phyloP scores from a whole-genome alignment of 2,329 filamentous ascomycete genomes.

The Talaromyces sp. region DNA sequence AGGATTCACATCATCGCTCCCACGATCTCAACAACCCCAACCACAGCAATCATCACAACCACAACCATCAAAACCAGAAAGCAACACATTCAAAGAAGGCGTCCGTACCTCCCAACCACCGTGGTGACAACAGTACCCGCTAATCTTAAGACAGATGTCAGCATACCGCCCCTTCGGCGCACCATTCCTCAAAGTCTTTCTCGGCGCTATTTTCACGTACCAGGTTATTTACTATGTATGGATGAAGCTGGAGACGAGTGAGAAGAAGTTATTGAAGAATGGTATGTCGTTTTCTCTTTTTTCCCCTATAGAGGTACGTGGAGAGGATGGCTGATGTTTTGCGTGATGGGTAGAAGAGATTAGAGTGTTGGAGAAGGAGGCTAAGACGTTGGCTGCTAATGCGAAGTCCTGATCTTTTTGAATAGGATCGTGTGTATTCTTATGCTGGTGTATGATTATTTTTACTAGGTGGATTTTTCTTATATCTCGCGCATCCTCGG shows the following conservation, averaged over 20 bases:
- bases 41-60: constrained; percentile 9
- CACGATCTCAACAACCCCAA: constrained; percentile 10
- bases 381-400: constrained; percentile 33
- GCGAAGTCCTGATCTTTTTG: constrained; percentile 9
- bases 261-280: constrained; percentile 44
- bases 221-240: constrained; percentile 51
- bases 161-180: constrained; percentile 42
- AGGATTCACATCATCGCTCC: constrained; percentile 13
- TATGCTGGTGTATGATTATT: constrained; percentile 8
- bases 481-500: not conserved
- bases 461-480: not conserved
- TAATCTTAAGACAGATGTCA: constrained; percentile 32
- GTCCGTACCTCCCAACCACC: constrained; percentile 24
- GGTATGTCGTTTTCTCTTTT: constrained; percentile 30
- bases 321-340: constrained; percentile 12
- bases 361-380: constrained; percentile 36
- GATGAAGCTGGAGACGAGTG: constrained; percentile 50
- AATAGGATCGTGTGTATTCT: not conserved
- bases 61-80: constrained; percentile 13
- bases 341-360: constrained; percentile 33
- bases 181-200: constrained; percentile 50
- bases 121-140: not conserved
- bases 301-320: no score
- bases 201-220: constrained; percentile 50
- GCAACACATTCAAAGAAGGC: constrained; percentile 30